A percentile compares a stretch with the other conserved stretches of the same genome.
phyloP scores from a whole-genome alignment of 345 rosid genomes.

The Eucalyptus microcorys region DNA sequence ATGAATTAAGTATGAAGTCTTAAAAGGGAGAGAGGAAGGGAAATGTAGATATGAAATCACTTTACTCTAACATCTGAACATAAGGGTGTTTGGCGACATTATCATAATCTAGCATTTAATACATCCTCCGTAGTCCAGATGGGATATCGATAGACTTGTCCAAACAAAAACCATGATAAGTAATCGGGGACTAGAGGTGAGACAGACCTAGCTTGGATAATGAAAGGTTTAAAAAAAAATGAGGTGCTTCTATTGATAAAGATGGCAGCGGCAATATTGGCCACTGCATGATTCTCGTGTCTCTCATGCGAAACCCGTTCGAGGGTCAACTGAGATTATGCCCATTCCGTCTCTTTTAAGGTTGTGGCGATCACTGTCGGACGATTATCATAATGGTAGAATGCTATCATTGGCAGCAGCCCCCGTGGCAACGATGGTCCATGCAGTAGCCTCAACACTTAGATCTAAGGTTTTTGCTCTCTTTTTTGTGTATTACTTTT shows the following conservation, averaged over 20 bases:
- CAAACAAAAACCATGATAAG: neutral
- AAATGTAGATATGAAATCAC: neutral
- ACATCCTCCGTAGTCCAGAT: neutral
- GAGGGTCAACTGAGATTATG: fast-evolving
- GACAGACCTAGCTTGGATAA: neutral
- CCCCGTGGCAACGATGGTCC: fast-evolving
- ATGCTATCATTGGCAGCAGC: fast-evolving
- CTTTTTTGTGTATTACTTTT: neutral
- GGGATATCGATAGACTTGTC: neutral
- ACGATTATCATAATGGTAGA: neutral
- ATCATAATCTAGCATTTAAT: neutral
- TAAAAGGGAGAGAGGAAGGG: neutral
- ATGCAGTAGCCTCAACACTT: neutral
- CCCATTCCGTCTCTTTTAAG: neutral
- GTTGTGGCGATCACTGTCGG: fast-evolving
- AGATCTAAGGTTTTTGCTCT: neutral
- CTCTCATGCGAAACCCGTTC: neutral
- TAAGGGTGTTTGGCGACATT: neutral
- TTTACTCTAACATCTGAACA: neutral
- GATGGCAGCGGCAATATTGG: neutral
- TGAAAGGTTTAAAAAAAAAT: neutral
- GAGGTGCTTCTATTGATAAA: neutral
- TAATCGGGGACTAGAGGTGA: neutral
- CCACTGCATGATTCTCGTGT: neutral
- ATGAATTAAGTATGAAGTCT: neutral